These are phyloP conservation scores for Acacia concinna DNA, from an alignment of 331 rosid genomes.

Conservation along the genomic window DNA sequence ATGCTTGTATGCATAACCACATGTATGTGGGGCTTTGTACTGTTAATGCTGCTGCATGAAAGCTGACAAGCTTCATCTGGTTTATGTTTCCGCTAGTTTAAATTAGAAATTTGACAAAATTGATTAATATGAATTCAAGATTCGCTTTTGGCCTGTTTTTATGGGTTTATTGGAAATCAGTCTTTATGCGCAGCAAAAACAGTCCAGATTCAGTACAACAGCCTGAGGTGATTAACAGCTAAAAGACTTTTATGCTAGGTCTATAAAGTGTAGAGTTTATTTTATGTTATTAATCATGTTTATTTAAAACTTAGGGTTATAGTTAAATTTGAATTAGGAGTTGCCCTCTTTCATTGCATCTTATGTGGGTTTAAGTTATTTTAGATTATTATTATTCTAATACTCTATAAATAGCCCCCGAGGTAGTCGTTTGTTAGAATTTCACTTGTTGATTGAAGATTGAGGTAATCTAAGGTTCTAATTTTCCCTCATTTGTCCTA, in stretches of 20 bases:
- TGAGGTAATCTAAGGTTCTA: neutral
- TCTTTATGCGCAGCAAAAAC: constrained; percentile 17
- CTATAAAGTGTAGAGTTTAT: neutral
- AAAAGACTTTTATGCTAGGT: neutral
- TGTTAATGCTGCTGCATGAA: neutral
- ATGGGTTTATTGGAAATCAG: constrained; percentile 6
- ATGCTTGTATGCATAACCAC: neutral
- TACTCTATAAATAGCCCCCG: neutral
- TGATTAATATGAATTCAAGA: neutral
- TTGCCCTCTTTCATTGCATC: neutral
- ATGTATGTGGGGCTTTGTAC: neutral
- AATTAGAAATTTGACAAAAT: neutral
- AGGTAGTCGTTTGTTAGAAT: neutral
- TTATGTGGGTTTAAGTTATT: neutral
- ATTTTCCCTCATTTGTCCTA: neutral
- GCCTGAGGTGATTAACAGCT: neutral
- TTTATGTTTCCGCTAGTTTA: neutral
- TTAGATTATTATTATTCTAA: neutral
- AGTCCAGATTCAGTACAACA: neutral
- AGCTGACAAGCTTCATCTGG: neutral
- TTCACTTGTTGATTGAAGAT: neutral
- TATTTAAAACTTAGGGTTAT: neutral
- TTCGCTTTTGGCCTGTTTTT: neutral
- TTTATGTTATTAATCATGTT: neutral
- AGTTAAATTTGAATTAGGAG: neutral